Evolutionary conservation across 2,329 filamentous ascomycete species (phyloP).

Genomic region (Colletotrichum navitas): DNA sequence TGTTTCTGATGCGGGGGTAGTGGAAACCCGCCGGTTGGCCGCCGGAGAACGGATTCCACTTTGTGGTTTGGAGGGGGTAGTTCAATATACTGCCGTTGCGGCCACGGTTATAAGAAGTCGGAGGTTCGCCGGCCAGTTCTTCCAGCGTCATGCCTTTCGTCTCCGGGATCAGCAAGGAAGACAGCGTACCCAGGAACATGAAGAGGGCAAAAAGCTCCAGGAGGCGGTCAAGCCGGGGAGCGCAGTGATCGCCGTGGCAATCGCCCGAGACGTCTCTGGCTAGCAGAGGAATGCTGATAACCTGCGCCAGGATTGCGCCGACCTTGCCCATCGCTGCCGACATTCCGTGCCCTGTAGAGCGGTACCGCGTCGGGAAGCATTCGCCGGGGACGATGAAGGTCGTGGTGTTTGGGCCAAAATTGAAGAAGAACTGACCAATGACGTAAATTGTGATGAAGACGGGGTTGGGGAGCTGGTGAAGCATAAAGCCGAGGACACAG

Average conservation of each 20-base stretch:
- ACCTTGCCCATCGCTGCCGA: slow-evolving; percentile 76
- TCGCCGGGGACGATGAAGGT: slow-evolving; percentile 76
- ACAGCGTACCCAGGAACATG: slow-evolving; percentile 79
- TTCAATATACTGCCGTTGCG: slow-evolving; percentile 63
- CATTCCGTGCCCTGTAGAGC: slow-evolving; percentile 73
- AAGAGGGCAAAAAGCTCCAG: slow-evolving; percentile 85
- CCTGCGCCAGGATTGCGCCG: slow-evolving; percentile 76
- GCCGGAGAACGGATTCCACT: slow-evolving; percentile 63
- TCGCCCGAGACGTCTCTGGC: slow-evolving; percentile 65
- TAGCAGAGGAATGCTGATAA: slow-evolving; percentile 73
- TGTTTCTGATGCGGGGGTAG: slow-evolving; percentile 54
- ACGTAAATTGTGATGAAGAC: slow-evolving; percentile 73
- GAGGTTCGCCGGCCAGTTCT: slow-evolving; percentile 74
- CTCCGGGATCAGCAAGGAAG: slow-evolving; percentile 80
- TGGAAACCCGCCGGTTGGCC: slow-evolving; percentile 65
- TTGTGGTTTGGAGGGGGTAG: slow-evolving; percentile 49
- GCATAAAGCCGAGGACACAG: slow-evolving; percentile 71
- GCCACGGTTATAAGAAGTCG: slow-evolving; percentile 68
- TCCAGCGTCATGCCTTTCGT: slow-evolving; percentile 82
- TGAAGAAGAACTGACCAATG: slow-evolving; percentile 75
- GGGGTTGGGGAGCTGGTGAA: slow-evolving; percentile 60
- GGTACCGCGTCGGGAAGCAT: slow-evolving; percentile 74
- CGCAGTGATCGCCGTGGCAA: slow-evolving; percentile 62
- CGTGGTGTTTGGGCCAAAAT: slow-evolving; percentile 74
- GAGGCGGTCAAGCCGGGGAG: slow-evolving; percentile 76